Evolutionary conservation across 345 rosid genomes (phyloP).

Genomic region (Acer negundo): DNA sequence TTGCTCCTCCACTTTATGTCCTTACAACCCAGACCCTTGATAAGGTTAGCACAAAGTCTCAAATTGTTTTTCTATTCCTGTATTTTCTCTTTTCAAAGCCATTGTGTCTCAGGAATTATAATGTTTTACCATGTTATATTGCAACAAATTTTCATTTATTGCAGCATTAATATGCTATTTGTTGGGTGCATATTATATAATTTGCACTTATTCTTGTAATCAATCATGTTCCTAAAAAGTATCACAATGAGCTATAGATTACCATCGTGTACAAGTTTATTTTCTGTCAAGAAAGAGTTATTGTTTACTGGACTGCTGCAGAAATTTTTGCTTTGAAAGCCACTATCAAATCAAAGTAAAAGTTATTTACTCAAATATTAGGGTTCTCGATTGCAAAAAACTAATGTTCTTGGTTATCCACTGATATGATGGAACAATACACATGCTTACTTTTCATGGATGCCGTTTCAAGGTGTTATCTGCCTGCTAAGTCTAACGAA

Average conservation of each 20-base stretch:
- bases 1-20: constrained; percentile 96
- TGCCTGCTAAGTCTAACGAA: not conserved
- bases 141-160: constrained; percentile 21
- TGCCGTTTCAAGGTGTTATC: not conserved
- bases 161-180: too few relatives aligned
- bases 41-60: constrained; percentile 58
- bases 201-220: not conserved
- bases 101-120: not conserved
- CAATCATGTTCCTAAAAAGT: not conserved
- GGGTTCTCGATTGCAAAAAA: not conserved
- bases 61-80: not conserved
- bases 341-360: not conserved
- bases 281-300: not conserved
- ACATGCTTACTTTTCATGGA: not conserved
- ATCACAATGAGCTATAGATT: not conserved
- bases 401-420: not conserved
- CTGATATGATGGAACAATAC: not conserved
- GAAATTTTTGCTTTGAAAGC: not conserved
- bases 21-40: constrained; percentile 97
- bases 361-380: not conserved
- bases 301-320: not conserved
- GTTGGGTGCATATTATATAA: not conserved
- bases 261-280: constrained; percentile 28
- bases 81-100: constrained; percentile 16
- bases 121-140: not conserved